Evolutionary conservation across 1,284 basidiomycete species (phyloP).

Genomic region (Sphaerobolus stellatus): DNA sequence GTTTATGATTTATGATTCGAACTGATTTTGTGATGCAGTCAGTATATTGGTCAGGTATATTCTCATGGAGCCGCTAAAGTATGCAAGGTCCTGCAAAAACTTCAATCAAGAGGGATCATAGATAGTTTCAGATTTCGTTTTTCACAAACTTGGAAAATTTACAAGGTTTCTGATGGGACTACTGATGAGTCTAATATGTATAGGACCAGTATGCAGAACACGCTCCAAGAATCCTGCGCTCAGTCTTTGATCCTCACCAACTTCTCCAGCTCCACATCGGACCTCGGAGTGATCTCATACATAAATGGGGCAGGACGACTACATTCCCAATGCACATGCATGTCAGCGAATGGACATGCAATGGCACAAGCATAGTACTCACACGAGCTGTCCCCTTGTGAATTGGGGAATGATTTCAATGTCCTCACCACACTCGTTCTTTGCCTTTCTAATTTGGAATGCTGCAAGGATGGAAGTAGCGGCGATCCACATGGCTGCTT

Average conservation of each 20-base stretch:
- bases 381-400: neutral
- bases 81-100: too few relatives aligned
- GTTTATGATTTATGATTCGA: too few relatives aligned
- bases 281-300: neutral
- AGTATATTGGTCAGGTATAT: too few relatives aligned
- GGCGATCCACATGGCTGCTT: constrained; percentile 5
- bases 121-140: too few relatives aligned
- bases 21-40: too few relatives aligned
- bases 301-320: neutral
- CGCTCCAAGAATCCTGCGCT: too few relatives aligned
- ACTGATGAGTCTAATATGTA: too few relatives aligned
- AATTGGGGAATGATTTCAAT: neutral
- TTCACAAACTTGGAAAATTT: too few relatives aligned
- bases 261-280: neutral
- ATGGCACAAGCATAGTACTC: neutral
- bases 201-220: too few relatives aligned
- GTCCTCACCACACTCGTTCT: neutral
- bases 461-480: neutral
- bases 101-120: too few relatives aligned
- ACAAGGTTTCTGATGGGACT: too few relatives aligned
- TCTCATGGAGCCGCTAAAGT: too few relatives aligned
- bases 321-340: neutral
- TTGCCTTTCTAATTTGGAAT: neutral
- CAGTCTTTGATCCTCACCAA: neutral
- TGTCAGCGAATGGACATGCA: neutral